Base-by-base conservation (phyloP, 2,329 filamentous ascomycete genomes). In the Exophiala dermatitidis region DNA sequence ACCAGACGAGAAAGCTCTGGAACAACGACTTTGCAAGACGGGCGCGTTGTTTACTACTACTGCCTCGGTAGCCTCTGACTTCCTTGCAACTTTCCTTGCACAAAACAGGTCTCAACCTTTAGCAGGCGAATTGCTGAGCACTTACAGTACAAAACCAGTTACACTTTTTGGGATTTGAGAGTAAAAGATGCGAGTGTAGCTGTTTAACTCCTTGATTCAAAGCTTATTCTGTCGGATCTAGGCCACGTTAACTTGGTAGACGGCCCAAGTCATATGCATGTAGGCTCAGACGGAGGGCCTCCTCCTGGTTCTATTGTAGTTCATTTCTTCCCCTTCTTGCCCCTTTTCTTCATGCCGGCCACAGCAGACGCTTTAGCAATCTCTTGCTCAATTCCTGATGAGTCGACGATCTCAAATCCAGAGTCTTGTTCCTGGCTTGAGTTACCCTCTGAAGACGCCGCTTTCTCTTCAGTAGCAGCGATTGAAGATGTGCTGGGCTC, bases 381-480 rank as follows among this genome's bases (percentile, higher is more conserved):
- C 41, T 62, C 60, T n/a, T 57, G 58, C 29, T 56, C 57, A 26
- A 63, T 57, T 7, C 53, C 54, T 8, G 53, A 60, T 1, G 61
- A 60, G 34, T 63, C 61, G 12, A 63, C 58, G 40, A 63, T 57
- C 48, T 63, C 61, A 48, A 63, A 63, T 30, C 60, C 61, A n/a
- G 57, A 59, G 45, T 59, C 59, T 2, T 48, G 54, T 26, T 56
- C 56, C 48, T 60, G 60, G 47, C 61, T 63, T 5, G 61, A 56
- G 45, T 60, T 63, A 44, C 54, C 26, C 33, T 59, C 58, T 26
- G 46, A 33, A 26, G 8, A 38, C 12, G 46, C 38, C n/a, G 40
- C 9, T 41, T 56, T 55, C 8, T 58, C 58, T 9, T 54, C 32
- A 7, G 50, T 50, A 10, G 47, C 55, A 30, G 31, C 44, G 19